A percentile compares a stretch with the other conserved stretches of the same genome.
These are phyloP conservation scores for Chamaecrista fasciculata DNA, from an alignment of 306 rosid genomes.

Conservation along the genomic window DNA sequence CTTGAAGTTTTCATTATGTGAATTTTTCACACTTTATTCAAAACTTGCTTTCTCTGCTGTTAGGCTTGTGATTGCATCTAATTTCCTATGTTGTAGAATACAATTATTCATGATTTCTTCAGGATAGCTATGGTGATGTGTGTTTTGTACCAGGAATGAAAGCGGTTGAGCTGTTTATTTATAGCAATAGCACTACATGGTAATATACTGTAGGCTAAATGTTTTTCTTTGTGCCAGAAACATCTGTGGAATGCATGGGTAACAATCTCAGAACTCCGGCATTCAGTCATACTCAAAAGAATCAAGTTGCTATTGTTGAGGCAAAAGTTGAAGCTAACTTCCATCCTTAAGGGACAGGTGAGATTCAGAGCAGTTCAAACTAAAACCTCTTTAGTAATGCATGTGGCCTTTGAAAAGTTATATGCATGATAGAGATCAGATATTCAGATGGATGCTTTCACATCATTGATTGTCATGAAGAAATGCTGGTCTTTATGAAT, in stretches of 20 bases:
- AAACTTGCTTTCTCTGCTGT: background rate
- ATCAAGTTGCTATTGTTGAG: conserved; percentile 88
- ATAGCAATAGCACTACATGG: conserved; percentile 22
- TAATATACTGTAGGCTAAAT: conserved; percentile 28
- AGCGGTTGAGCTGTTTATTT: conserved; percentile 17
- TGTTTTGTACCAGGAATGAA: background rate
- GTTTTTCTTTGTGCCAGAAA: conserved; percentile 53
- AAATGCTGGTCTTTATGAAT: conserved; percentile 3
- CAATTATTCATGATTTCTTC: background rate
- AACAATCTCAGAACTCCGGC: conserved; percentile 91
- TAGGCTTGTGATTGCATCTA: background rate
- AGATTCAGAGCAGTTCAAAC: conserved; percentile 44
- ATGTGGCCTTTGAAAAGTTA: conserved; percentile 19
- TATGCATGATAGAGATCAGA: background rate
- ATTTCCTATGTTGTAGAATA: background rate
- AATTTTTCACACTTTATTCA: background rate
- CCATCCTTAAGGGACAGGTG: conserved; percentile 93
- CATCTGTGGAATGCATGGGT: conserved; percentile 99
- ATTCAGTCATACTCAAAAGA: conserved; percentile 92
- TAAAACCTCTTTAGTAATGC: conserved; percentile 23
- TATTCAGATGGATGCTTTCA: conserved; percentile 6
- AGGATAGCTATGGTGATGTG: conserved; percentile 14
- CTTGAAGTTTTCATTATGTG: conserved; percentile 27
- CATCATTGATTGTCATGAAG: conserved; percentile 12
- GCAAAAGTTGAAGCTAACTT: conserved; percentile 90